phyloP scores from a whole-genome alignment of 2,329 filamentous ascomycete species.

The Ciborinia camelliae region DNA sequence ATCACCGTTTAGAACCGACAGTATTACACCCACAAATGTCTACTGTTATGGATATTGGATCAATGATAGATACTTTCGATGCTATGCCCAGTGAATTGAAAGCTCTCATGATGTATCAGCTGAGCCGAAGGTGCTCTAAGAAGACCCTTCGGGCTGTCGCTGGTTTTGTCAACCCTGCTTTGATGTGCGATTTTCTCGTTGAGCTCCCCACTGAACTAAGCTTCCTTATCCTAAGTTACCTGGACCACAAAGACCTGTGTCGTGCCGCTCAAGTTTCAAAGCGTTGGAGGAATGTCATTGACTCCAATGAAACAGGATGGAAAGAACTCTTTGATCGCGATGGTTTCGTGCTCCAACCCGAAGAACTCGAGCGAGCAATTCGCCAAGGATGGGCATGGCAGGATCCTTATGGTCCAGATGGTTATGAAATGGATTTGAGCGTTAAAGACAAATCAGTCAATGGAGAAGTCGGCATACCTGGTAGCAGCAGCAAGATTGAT shows the following conservation, averaged over 20 bases:
- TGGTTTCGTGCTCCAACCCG: slow-evolving; percentile 72
- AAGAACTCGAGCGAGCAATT: slow-evolving; percentile 83
- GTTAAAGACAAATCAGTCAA: slow-evolving; percentile 48
- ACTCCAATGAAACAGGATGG: slow-evolving; percentile 93
- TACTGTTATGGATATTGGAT: slow-evolving; percentile 72
- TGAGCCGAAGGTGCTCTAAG: slow-evolving; percentile 82
- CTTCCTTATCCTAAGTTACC: slow-evolving; percentile 80
- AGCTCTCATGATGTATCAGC: slow-evolving; percentile 94
- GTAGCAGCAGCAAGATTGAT: slow-evolving; percentile 20
- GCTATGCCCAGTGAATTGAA: slow-evolving; percentile 88
- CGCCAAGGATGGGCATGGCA: slow-evolving; percentile 97
- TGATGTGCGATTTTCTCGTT: slow-evolving; percentile 90
- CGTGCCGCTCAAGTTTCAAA: slow-evolving; percentile 90
- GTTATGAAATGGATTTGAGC: slow-evolving; percentile 79
- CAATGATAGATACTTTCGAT: slow-evolving; percentile 86
- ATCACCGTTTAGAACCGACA: slow-evolving; percentile 33
- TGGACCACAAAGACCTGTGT: slow-evolving; percentile 83
- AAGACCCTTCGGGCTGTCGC: slow-evolving; percentile 87
- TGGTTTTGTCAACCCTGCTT: slow-evolving; percentile 83
- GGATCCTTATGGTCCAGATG: slow-evolving; percentile 70
- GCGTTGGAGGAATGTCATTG: slow-evolving; percentile 85
- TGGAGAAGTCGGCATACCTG: slow-evolving; percentile 42
- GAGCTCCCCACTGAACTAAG: slow-evolving; percentile 83
- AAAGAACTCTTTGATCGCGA: slow-evolving; percentile 86
- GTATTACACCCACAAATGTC: slow-evolving; percentile 22